A percentile compares a stretch with the other conserved stretches of the same genome.
Conservation (phyloP, 805 yeast genomes). For the Wickerhamiella dianesei region DNA sequence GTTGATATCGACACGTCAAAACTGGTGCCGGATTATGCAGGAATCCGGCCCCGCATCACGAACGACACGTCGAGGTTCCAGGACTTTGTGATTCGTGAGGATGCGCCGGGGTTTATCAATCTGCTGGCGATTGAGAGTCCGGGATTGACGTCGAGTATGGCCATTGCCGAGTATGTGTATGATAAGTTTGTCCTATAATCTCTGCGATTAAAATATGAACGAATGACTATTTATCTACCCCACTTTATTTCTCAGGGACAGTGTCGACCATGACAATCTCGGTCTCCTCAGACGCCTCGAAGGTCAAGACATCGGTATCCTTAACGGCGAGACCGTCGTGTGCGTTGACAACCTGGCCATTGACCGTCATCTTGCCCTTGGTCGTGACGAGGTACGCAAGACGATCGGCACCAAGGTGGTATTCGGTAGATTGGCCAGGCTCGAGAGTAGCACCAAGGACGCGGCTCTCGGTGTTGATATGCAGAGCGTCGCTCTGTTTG, state of each 20-base stretch:
- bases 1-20: constrained; percentile 42
- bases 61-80: constrained; percentile 38
- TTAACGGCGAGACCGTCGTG: constrained; percentile 8
- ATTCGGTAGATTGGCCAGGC: background rate
- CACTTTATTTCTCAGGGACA: no score
- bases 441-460: constrained; percentile 1
- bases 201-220: background rate
- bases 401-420: constrained; percentile 1
- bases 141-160: constrained; percentile 72
- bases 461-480: constrained; percentile 4
- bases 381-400: constrained; percentile 6
- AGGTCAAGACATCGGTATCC: background rate
- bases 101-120: constrained; percentile 67
- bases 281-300: constrained; percentile 4
- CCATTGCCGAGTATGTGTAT: constrained; percentile 63
- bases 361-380: constrained; percentile 2
- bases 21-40: constrained; percentile 57
- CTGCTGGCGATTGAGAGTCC: constrained; percentile 82
- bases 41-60: constrained; percentile 68
- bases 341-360: background rate
- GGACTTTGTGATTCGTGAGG: constrained; percentile 63
- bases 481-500: background rate
- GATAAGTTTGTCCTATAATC: constrained; percentile 4
- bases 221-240: background rate
- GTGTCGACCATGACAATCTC: constrained; percentile 3